Evolutionary conservation across 2,329 filamentous ascomycete species (phyloP).

Genomic region (Drechslera avenae): DNA sequence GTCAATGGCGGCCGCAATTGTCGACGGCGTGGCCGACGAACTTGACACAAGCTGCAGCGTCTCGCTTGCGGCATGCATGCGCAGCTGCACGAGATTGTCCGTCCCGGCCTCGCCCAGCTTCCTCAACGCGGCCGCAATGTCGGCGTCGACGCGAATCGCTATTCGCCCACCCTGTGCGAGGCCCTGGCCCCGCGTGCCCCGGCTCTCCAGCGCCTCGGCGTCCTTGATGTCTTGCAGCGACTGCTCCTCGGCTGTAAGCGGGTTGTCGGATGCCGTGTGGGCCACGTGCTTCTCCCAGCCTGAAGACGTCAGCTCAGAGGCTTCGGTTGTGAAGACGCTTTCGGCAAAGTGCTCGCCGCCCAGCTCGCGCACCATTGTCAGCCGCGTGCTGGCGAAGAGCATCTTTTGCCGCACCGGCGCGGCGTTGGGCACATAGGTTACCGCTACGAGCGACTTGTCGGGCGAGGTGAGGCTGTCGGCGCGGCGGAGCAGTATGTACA

Average conservation of each 20-base stretch:
- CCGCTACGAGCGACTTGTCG: constrained; percentile 60
- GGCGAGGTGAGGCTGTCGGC: constrained; percentile 56
- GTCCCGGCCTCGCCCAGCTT: constrained; percentile 58
- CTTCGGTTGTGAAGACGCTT: constrained; percentile 72
- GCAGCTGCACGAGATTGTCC: constrained; percentile 67
- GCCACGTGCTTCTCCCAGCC: constrained; percentile 76
- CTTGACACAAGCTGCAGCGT: constrained; percentile 68
- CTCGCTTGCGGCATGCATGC: constrained; percentile 74
- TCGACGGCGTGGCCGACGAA: constrained; percentile 58
- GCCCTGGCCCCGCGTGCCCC: constrained; percentile 64
- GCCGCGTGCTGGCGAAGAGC: constrained; percentile 78
- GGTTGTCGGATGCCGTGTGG: constrained; percentile 66
- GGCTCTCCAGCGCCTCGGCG: constrained; percentile 74
- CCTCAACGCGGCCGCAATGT: constrained; percentile 68
- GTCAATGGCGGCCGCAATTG: constrained; percentile 67
- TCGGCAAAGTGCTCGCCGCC: constrained; percentile 80
- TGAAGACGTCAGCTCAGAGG: constrained; percentile 69
- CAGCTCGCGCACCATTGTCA: constrained; percentile 76
- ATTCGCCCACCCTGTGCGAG: constrained; percentile 46
- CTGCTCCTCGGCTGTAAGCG: constrained; percentile 79
- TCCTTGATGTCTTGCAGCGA: constrained; percentile 73
- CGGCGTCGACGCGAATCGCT: constrained; percentile 62
- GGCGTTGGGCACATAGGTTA: constrained; percentile 79
- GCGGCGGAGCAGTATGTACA: constrained; percentile 77
- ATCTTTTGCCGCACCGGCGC: constrained; percentile 85